Evolutionary conservation across 805 yeast species (phyloP).

Genomic region (Lipomyces sp.): DNA sequence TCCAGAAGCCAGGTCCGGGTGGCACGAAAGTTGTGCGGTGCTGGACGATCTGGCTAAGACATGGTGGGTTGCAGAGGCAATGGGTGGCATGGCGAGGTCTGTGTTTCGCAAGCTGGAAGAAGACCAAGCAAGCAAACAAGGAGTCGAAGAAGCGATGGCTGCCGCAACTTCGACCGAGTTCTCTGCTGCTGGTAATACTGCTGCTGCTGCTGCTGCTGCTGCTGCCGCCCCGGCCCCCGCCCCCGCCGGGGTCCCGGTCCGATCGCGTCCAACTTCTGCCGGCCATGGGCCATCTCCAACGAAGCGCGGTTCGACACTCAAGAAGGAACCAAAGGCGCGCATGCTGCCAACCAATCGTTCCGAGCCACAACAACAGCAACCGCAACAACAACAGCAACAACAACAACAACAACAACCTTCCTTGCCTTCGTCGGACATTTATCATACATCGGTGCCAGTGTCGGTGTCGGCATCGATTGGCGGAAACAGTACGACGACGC

Average conservation of each 20-base stretch:
- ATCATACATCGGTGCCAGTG: neutral
- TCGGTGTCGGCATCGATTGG: neutral
- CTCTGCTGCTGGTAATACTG: neutral
- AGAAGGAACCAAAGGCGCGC: conserved; percentile 2
- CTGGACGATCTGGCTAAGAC: conserved; percentile 41
- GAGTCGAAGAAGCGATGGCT: conserved; percentile 9
- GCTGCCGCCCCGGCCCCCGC: too few relatives aligned
- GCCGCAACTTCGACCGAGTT: neutral
- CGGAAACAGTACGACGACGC: neutral
- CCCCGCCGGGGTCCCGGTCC: neutral
- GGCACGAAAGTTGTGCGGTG: conserved; percentile 43
- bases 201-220: too few relatives aligned
- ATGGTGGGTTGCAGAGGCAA: conserved; percentile 49
- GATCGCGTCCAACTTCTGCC: neutral
- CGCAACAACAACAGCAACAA: too few relatives aligned
- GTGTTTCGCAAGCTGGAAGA: conserved; percentile 41
- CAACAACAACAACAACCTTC: neutral
- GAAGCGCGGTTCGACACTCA: neutral
- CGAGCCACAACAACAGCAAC: too few relatives aligned
- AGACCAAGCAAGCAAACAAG: conserved; percentile 23
- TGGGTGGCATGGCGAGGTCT: conserved; percentile 45
- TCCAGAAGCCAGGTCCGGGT: conserved; percentile 41
- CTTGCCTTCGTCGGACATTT: conserved; percentile 7
- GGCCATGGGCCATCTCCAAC: conserved; percentile 1
- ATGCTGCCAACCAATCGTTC: too few relatives aligned